Conservation (phyloP, 331 rosid species). For the Quercus lobata region DNA sequence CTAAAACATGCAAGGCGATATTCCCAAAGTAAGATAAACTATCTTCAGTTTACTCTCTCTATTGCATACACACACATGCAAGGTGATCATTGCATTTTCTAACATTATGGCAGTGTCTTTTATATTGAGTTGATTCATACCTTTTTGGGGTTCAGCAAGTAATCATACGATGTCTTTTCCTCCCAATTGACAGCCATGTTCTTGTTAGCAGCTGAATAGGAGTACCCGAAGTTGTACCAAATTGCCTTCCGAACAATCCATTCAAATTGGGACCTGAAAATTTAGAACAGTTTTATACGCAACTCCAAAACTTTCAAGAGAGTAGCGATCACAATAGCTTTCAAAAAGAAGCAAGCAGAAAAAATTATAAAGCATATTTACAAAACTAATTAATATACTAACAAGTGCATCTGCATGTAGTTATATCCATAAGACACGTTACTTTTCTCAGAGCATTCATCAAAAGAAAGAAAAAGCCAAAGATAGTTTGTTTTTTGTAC, state of each 20-base stretch:
- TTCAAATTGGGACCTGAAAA: constrained; percentile 79
- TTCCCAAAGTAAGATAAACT: too few relatives aligned
- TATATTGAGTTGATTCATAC: constrained; percentile 22
- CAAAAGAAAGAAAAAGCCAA: too few relatives aligned
- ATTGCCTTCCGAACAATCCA: constrained; percentile 86
- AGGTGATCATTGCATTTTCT: background rate
- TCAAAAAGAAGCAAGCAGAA: background rate
- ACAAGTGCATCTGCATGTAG: too few relatives aligned
- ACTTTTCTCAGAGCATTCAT: too few relatives aligned
- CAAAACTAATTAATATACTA: background rate
- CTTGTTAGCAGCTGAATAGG: constrained; percentile 85
- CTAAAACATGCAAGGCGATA: too few relatives aligned
- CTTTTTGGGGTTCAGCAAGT: constrained; percentile 89
- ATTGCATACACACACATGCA: background rate
- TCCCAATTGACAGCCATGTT: constrained; percentile 88
- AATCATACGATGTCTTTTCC: constrained; percentile 77
- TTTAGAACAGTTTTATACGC: background rate
- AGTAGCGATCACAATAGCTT: background rate
- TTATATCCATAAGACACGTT: too few relatives aligned
- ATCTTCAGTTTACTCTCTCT: too few relatives aligned
- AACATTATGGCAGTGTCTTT: too few relatives aligned
- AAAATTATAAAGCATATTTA: background rate
- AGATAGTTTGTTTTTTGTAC: too few relatives aligned
- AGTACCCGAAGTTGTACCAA: constrained; percentile 86
- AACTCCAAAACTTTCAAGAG: background rate